phyloP scores from a whole-genome alignment of 2,329 filamentous ascomycete species.

The Botrytis squamosa region DNA sequence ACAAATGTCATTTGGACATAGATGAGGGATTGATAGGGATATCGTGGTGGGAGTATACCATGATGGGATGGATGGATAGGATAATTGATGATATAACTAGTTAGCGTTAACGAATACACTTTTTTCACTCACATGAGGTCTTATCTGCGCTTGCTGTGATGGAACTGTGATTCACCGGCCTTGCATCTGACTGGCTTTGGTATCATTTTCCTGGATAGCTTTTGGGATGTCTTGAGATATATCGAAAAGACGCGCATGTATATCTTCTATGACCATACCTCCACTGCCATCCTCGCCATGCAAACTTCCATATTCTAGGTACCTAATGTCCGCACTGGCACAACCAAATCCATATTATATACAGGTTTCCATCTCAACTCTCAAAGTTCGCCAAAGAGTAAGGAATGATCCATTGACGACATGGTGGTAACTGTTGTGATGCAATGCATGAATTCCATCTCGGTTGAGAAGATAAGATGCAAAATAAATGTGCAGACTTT shows the following conservation, averaged over 20 bases:
- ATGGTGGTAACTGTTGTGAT: background rate
- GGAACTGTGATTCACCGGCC: background rate
- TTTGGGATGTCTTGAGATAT: background rate
- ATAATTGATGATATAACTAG: slow-evolving; percentile 22
- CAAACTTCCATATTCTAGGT: background rate
- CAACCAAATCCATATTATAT: slow-evolving; percentile 4
- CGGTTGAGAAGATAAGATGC: background rate
- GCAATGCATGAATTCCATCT: background rate
- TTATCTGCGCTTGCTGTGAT: background rate
- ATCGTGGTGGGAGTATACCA: slow-evolving; percentile 14
- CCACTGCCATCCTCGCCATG: slow-evolving; percentile 10
- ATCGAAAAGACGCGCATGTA: background rate
- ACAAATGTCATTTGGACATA: slow-evolving; percentile 16
- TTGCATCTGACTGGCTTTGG: background rate
- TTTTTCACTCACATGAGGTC: background rate
- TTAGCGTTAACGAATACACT: slow-evolving; percentile 24
- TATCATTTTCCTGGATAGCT: background rate
- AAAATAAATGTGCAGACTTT: background rate
- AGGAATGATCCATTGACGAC: background rate
- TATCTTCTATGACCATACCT: background rate
- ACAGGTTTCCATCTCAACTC: background rate
- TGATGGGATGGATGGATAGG: slow-evolving; percentile 22
- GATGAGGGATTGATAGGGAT: slow-evolving; percentile 23
- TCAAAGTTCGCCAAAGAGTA: background rate
- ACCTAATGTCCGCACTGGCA: background rate